Evolutionary conservation across 208 protist species (phyloP), one percentile per base, ranked within the genome.

Genomic region (Trypanosoma scelopori): DNA sequence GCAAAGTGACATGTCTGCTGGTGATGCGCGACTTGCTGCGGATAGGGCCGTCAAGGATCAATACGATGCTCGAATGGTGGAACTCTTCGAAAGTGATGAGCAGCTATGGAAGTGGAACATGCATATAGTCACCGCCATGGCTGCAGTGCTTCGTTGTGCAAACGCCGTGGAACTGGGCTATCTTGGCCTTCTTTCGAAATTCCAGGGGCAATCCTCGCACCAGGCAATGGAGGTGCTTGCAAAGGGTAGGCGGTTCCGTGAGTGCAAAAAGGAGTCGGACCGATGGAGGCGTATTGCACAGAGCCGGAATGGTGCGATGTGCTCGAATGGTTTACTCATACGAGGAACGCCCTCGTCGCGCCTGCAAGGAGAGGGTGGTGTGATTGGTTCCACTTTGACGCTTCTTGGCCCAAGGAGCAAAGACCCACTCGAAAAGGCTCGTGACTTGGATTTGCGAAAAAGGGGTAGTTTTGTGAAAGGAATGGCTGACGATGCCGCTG

Each of bases 81-180:
- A 81, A 47, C 62, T 92, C n/a, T 72, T 92, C 30, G 89, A 95
- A 64, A 84, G 80, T 66, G 74, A 87, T 49, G 82, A 83, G 57
- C 85, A 92, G 50, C 68, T 95, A 27, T 87, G 81, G 82, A 95
- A 88, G 43, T 92, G 85, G 85, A 95, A 95, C 58, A 78, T 69
- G 16, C 72, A 90, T 48, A 78, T 80, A 23, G 43, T 90, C 37
- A 68, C 71, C 12, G 59, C 83, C 2, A 87, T 95, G 43, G 60
- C 84, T 3, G 72, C 72, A 46, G 77, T 92, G 3, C 68, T 95
- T 43, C 58, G 71, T 15, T 88, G 79, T 65, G 80, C 81, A 0
- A 71, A 77, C 0, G 47, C 81, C 9, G 66, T 71, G 23, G 89
- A 95, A 67, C 58, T 95, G 0, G 79, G 79, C 2, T 73, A 85